Conservation (phyloP, 1,139 yeast species). For the Zhuliangozyma blackwelliae region DNA sequence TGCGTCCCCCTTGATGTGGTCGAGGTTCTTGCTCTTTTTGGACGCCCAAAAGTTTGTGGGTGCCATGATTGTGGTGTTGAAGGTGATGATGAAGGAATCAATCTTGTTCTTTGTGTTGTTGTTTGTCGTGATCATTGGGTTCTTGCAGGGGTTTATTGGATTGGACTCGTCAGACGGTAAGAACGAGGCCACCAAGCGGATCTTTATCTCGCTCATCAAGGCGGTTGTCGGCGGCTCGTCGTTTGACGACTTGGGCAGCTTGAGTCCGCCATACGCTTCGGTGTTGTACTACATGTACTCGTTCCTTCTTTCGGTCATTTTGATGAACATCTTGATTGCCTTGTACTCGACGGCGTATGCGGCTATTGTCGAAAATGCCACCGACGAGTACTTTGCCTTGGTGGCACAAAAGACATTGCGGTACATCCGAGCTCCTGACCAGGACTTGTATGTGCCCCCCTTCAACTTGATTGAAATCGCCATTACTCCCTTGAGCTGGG, state of each 20-base stretch:
- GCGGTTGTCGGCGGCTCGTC: conserved; percentile 73
- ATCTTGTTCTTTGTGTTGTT: conserved; percentile 73
- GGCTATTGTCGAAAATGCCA: conserved; percentile 75
- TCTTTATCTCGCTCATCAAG: conserved; percentile 61
- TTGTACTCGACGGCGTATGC: conserved; percentile 82
- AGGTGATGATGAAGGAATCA: conserved; percentile 84
- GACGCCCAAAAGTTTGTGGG: conserved; percentile 85
- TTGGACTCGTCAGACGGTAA: conserved; percentile 85
- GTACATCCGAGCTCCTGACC: conserved; percentile 85
- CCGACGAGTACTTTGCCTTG: conserved; percentile 67
- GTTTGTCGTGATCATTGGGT: conserved; percentile 69
- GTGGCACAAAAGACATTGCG: conserved; percentile 81
- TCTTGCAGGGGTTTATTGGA: conserved; percentile 82
- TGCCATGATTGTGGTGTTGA: conserved; percentile 80
- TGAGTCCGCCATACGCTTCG: conserved; percentile 83
- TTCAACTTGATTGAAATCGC: conserved; percentile 66
- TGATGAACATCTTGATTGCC: conserved; percentile 80
- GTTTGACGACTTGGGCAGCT: conserved; percentile 61
- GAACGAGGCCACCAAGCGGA: conserved; percentile 65
- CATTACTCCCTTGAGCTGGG: conserved; percentile 33
- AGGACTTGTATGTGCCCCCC: conserved; percentile 82
- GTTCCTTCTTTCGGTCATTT: conserved; percentile 66
- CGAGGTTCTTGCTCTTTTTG: conserved; percentile 65
- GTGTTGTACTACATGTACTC: conserved; percentile 72
- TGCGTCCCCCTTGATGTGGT: conserved; percentile 88